phyloP scores from a whole-genome alignment of 176 grass and related monocot genomes.

The Alopecurus myosuroides region DNA sequence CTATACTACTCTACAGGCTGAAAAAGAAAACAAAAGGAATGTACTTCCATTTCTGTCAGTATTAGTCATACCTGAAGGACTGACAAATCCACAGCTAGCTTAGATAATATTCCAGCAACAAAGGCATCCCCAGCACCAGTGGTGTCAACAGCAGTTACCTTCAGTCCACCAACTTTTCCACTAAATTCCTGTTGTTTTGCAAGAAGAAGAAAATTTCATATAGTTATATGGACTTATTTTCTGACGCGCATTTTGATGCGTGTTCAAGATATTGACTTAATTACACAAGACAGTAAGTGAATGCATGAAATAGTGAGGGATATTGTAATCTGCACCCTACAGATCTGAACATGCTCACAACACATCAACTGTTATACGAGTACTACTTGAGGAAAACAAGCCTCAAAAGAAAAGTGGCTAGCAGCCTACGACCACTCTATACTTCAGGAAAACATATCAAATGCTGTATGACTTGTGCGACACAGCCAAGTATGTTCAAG shows the following conservation, averaged over 20 bases:
- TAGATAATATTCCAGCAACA: conserved; percentile 79
- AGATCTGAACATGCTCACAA: conserved; percentile 4
- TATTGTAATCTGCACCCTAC: background rate
- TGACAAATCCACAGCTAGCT: conserved; percentile 62
- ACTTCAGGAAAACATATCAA: background rate
- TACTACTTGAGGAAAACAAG: background rate
- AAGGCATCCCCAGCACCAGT: conserved; percentile 99
- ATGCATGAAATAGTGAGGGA: background rate
- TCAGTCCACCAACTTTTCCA: conserved; percentile 81
- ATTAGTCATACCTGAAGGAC: conserved; percentile 63
- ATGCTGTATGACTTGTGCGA: background rate
- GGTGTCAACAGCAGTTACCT: conserved; percentile 72
- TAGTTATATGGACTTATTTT: background rate
- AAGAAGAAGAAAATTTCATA: background rate
- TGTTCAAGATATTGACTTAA: background rate
- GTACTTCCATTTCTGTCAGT: background rate
- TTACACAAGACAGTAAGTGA: conserved; percentile 11
- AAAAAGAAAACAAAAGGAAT: conserved; percentile 9
- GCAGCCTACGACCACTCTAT: background rate
- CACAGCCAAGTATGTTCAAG: background rate
- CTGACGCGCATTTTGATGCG: background rate
- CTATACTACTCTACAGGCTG: background rate
- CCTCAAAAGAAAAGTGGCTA: background rate
- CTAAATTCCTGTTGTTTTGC: conserved; percentile 67
- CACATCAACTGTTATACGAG: background rate